Evolutionary conservation across 768 basidiomycete genomes (phyloP).

Genomic region (Phlebiopsis flavidoalba): DNA sequence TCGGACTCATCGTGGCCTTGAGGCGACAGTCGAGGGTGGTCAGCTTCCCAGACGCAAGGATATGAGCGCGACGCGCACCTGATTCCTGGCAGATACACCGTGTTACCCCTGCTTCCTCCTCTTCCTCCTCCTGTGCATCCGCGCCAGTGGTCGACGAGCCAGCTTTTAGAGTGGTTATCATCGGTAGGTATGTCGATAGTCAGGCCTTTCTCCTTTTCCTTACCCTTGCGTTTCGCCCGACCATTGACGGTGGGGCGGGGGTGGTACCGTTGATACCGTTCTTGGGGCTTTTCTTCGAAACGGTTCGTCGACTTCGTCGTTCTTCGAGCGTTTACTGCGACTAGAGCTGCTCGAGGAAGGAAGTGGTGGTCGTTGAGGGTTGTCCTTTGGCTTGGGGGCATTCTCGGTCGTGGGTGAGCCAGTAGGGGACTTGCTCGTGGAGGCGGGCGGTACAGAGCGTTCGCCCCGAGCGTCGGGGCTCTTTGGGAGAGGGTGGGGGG

Average conservation of each 20-base stretch:
- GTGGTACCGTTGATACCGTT: conserved; percentile 27
- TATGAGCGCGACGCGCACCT: conserved; percentile 41
- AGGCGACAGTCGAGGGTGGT: conserved; percentile 20
- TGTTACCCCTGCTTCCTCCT: conserved; percentile 60
- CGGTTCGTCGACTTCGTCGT: conserved; percentile 66
- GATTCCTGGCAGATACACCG: conserved; percentile 84
- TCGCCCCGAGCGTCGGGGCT: conserved; percentile 76
- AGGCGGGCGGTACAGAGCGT: conserved; percentile 62
- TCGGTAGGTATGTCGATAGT: conserved; percentile 24
- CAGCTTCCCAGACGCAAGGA: background rate
- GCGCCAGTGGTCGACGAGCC: conserved; percentile 33
- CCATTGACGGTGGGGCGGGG: conserved; percentile 13
- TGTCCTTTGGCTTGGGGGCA: conserved; percentile 25
- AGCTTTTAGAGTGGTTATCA: conserved; percentile 24
- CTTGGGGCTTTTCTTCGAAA: conserved; percentile 51
- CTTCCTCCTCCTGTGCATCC: conserved; percentile 44
- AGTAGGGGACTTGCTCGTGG: conserved; percentile 67
- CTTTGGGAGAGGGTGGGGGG: conserved; percentile 66
- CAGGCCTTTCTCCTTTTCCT: conserved; percentile 48
- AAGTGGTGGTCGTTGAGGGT: conserved; percentile 19
- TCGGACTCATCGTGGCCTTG: conserved; percentile 37
- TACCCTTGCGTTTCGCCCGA: conserved; percentile 58
- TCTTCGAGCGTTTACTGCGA: conserved; percentile 60
- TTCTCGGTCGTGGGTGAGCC: conserved; percentile 53
- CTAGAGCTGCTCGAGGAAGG: conserved; percentile 22